Evolutionary conservation across 331 rosid species (phyloP), one percentile per base, ranked within the genome.

Genomic region (Quercus tomentella): DNA sequence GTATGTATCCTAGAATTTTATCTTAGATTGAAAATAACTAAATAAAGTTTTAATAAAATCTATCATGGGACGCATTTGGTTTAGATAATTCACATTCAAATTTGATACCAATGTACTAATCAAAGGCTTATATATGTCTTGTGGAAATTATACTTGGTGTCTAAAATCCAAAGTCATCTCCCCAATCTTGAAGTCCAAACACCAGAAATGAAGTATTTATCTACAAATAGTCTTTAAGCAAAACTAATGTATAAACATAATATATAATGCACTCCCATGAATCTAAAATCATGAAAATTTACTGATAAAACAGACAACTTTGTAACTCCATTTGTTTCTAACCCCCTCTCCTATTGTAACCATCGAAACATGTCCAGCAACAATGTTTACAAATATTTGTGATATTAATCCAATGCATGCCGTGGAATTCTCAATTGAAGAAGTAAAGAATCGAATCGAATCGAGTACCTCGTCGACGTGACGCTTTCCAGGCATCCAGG

Each of bases 401-500:
- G 67, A 60, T 60, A 60, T 23, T 12, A 23, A 60, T 23, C 17
- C 20, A 12, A 49, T 11, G 5, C 15, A 9, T 18, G 17, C 26
- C 22, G 33, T 18, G 9, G 57, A 76, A 22, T 45, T 41, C 8
- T 7, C 17, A 41, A 60, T 9, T 20, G 66, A 61, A 75, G 33
- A 22, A 67, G 28, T 58, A 60, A 77, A 28, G 35, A 77, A 15
- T 12, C 15, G 9, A 80, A 35, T 33, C 37, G 37, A 37, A 15
- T 12, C 18, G 14, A 80, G 16, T 88, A 96, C 98, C 93, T 92
- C 98, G 79, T 94, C 90, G 41, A 49, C 74, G 33, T 91, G 87
- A 51, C 91, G 90, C 75, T 94, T 88, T 28, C 88, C 87, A 4
- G 94, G 90, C 33, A 83, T 80, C 92, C 88, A 84, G 2, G 90